Evolutionary conservation across 2,329 filamentous ascomycete species (phyloP), one percentile per base, ranked within the genome.

Genomic region (Cercospora zeina): DNA sequence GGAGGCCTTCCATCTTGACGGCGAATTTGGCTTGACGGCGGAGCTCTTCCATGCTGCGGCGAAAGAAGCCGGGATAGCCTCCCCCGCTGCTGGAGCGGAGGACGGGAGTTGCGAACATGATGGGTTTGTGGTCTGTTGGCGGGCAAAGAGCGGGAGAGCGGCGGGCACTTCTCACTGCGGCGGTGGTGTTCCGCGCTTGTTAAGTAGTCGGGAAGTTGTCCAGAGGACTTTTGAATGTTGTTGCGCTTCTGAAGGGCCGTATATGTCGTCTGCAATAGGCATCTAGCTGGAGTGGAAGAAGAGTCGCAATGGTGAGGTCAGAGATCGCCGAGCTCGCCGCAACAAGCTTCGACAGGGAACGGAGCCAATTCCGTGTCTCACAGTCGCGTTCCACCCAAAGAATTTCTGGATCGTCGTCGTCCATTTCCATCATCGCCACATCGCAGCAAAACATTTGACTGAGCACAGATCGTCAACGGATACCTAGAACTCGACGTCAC

Each of bases 1-100:
- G 86, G 70, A 91, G 81, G 54, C 83, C 87, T 76, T 93, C 89
- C 68, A 89, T 80, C 57, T 83, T 89, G 67, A 90, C 75, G 37
- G 85, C 90, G 63, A 83, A 80, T 65, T 74, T 79, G 49, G 84
- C 82, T 59, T 85, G 77, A 10, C 83, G 80, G 64, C 81, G 81
- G 67, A 87, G 77, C 71, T 87, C 85, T 50, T 85, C 82, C 58
- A 86, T 72, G 63, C 82, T 87, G 55, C 84, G 81, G 67, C 79
- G 81, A 70, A 84, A 73, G 75, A 88, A 87, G 58, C 84, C 82
- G 9, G 77, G 77, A 37, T 62, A 59, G 55, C 63, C 65, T 51
- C 47, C 47, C 1, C 47, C 27, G 39, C 61, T 62, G 21, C 68
- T 66, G 19, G 39, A 45, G 27, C 68, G 68, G 49, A 61, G 63